Evolutionary conservation across 78 protist species (phyloP), one percentile per base, ranked within the genome.

Genomic region (Dictyostelium firmibasis): DNA sequence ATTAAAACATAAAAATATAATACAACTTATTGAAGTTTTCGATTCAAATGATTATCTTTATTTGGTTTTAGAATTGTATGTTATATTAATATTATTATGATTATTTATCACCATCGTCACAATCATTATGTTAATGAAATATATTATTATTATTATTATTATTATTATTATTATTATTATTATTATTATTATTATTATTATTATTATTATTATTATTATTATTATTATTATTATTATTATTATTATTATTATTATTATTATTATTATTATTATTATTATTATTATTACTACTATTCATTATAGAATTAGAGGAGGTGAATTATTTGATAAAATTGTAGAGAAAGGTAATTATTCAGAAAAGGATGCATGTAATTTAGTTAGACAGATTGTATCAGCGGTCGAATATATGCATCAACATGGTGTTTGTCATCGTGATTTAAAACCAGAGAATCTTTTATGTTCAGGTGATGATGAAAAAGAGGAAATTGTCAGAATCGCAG

Each of bases 221-320:
- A 62, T 62, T 62, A 62, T 62, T 62, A 62, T 62, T 62, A 62
- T 62, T 62, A 62, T 62, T 62, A 62, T 62, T 62, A 62, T 62
- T 62, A 62, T 62, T 62, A 62, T 62, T 62, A 62, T 62, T 62
- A 62, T 62, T 62, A 62, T 62, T 62, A 62, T 62, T 62, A 62
- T 62, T 62, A 62, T 62, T 62, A 62, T 62, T 62, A 62, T 62
- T 62, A 62, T 62, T 62, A 62, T 62, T 62, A 62, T 62, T 62
- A 62, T 41, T 41, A 41, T 41, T 41, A 41, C 4, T 41, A 41
- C 4, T 41, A 41, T 41, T 27, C 10, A 11, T 69, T 72, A 81
- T 35, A 92, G 96, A 38, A 92, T 96, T 62, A 47, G 91, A 20
- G 99, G 99, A 5, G 99, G 99, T 35, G 98, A 97, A 81, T 87